Evolutionary conservation across 1,284 basidiomycete species (phyloP), one percentile per base, ranked within the genome.

Genomic region (Puccinia triticina): DNA sequence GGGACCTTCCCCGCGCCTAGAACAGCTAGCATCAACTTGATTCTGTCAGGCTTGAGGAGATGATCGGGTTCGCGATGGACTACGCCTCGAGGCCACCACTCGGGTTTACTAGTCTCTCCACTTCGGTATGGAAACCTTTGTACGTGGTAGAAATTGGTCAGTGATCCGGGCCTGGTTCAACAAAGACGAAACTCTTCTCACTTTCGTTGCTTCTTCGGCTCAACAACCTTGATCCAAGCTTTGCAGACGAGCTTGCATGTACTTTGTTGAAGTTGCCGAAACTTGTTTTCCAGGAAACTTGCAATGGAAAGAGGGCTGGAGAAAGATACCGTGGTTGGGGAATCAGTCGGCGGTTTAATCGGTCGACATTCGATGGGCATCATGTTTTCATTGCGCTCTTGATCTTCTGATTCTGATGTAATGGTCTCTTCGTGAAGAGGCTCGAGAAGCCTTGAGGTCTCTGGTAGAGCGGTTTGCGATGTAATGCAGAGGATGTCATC

Each of bases 21-120:
- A 67, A 90, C 88, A 71, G 88, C 87, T 8, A 88, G 81, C 29
- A 90, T 86, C 26, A 90, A 86, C 7, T 86, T 84, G 50, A 88
- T 87, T 12, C 85, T 74, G 87, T 87, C 87, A 37, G 86, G 85
- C 84, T 88, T 89, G 86, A 87, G 86, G 12, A 90, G 85, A 77
- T 90, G 89, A 83, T 90, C 89, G 0, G 89, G 89, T 84, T 90
- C 89, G 69, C 88, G 87, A 85, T 90, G 89, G 11, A 88, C 86
- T 12, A 90, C 87, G 23, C 87, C 87, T 12, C 84, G 84, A 7
- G 90, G 90, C 90, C 90, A 90, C 90, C 90, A 90, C 18, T 85
- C 85, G 0, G 89, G 89, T 83, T 88, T 88, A 18, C 87, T 85
- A 57, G 87, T 87, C 75, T 90, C 89, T 32, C 89, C 89, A 82